Conservation (phyloP, 176 grass and related monocot genomes). For the Paspalum vaginatum region DNA sequence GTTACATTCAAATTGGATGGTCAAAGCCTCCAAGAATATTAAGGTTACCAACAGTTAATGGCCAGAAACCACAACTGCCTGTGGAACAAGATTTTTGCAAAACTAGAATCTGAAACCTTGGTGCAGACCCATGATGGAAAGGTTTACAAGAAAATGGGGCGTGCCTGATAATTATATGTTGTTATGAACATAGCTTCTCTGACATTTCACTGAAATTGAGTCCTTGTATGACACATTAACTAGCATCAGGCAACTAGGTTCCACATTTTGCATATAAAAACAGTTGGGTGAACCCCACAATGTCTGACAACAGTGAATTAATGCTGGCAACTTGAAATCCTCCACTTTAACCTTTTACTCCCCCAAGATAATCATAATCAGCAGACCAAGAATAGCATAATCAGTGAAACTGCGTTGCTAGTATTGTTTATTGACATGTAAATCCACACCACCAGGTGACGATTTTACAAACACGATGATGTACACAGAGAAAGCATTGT, state of each 20-base stretch:
- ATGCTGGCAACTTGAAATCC: slow-evolving; percentile 15
- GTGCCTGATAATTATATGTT: not conserved
- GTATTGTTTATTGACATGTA: not conserved
- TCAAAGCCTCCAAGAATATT: not conserved
- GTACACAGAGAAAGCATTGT: not conserved
- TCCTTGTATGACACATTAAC: not conserved
- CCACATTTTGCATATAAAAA: not conserved
- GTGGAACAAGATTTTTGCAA: not conserved
- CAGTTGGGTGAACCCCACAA: not conserved
- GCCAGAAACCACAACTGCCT: not conserved
- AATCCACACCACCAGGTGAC: not conserved
- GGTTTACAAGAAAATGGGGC: not conserved
- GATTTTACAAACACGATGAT: not conserved
- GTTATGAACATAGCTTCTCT: slow-evolving; percentile 8
- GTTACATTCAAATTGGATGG: not conserved
- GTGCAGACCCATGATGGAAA: not conserved
- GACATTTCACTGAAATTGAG: not conserved
- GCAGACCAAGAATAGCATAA: not conserved
- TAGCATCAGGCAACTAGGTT: slow-evolving; percentile 13
- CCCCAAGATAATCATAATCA: not conserved
- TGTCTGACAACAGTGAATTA: not conserved
- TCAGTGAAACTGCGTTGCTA: not conserved
- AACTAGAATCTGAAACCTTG: not conserved
- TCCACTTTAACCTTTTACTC: not conserved
- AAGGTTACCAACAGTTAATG: not conserved